Conservation (phyloP, 768 basidiomycete genomes). For the Lactifluus volemus region DNA sequence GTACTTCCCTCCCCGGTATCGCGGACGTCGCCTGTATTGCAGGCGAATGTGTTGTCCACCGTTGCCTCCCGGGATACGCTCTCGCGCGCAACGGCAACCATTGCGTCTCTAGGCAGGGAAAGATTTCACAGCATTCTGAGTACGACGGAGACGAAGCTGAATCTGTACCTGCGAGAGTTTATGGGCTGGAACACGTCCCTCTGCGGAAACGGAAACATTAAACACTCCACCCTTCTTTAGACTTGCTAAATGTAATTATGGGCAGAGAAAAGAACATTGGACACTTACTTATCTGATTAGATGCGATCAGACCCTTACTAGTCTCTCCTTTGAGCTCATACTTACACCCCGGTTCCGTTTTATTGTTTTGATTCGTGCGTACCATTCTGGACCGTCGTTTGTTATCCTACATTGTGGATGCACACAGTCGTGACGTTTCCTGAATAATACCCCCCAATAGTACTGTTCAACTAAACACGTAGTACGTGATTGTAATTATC, state of each 20-base stretch:
- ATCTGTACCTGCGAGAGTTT: constrained; percentile 11
- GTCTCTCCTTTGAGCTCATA: no score
- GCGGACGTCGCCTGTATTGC: constrained; percentile 39
- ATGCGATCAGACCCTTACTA: no score
- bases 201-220: not conserved
- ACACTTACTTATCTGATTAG: not conserved
- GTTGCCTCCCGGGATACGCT: constrained; percentile 37
- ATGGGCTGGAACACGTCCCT: constrained; percentile 23
- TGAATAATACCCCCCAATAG: no score
- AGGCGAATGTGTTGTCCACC: constrained; percentile 37
- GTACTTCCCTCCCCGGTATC: constrained; percentile 39
- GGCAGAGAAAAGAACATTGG: not conserved
- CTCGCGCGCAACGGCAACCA: constrained; percentile 17
- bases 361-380: no score
- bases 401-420: no score
- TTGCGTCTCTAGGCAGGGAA: constrained; percentile 11
- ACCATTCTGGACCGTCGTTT: no score
- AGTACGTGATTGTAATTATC: no score
- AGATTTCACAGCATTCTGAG: not conserved
- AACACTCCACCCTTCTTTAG: not conserved
- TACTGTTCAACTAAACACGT: no score
- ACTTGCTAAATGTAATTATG: not conserved
- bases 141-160: not conserved
- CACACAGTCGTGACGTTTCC: no score
- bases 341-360: no score